A percentile compares a stretch with the other conserved stretches of the same genome.
Conservation (phyloP, 768 basidiomycete genomes). For the Rhodosporidiobolus odoratus region DNA sequence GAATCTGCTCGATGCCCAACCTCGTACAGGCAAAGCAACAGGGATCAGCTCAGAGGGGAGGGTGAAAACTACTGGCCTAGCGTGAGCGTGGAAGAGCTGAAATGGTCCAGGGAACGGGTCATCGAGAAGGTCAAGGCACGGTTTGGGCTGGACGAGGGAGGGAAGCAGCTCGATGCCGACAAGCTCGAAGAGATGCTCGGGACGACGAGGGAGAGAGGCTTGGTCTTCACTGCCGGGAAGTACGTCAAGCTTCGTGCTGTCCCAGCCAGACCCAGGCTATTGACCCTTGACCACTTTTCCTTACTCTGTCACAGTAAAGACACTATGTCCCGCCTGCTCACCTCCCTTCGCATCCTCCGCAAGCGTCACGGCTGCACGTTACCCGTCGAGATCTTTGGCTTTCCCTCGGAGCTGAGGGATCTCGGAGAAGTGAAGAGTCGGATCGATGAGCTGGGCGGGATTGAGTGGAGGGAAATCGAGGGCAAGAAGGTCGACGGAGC, state of each 20-base stretch:
- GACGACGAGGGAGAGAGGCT: slow-evolving; percentile 40
- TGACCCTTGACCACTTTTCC: background rate
- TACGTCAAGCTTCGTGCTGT: slow-evolving; percentile 36
- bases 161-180: background rate
- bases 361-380: slow-evolving; percentile 44
- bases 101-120: slow-evolving; percentile 41
- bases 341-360: slow-evolving; percentile 46
- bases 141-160: background rate
- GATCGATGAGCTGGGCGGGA: slow-evolving; percentile 45
- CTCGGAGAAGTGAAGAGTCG: slow-evolving; percentile 32
- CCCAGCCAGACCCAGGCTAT: background rate
- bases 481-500: slow-evolving; percentile 2
- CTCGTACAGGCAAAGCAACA: slow-evolving; percentile 46
- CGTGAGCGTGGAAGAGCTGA: slow-evolving; percentile 42
- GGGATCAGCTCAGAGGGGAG: slow-evolving; percentile 47
- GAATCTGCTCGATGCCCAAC: slow-evolving; percentile 45
- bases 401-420: slow-evolving; percentile 46
- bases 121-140: slow-evolving; percentile 42
- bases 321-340: slow-evolving; percentile 46
- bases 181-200: slow-evolving; percentile 6
- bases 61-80: slow-evolving; percentile 44
- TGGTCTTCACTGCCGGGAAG: slow-evolving; percentile 50
- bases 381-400: slow-evolving; percentile 50
- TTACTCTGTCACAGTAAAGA: slow-evolving; percentile 40
- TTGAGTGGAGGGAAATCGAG: slow-evolving; percentile 42